Base-by-base conservation (phyloP, 306 rosid genomes). In the Luffa aegyptiaca region DNA sequence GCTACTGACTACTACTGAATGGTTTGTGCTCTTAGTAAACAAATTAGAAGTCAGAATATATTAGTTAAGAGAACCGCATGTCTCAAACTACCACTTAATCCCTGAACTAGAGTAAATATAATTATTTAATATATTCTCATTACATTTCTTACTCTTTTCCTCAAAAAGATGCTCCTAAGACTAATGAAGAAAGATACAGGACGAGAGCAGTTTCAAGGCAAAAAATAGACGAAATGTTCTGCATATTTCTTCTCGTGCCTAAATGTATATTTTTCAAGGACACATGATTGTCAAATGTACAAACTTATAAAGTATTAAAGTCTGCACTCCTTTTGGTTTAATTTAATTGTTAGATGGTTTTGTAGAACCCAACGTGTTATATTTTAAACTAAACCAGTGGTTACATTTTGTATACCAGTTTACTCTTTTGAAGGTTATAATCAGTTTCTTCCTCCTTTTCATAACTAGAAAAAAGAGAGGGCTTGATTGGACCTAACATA, bases 1-100 rank as follows among this genome's bases (percentile, higher is more conserved):
- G 81, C 96, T 95, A 85, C 87, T 95, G 75, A 95, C 99, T 70
- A 95, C 99, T 83, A 77, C 94, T 10, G 98, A 95, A 87, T 93
- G 94, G 98, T 95, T 91, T 76, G 80, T 49, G 45, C 37, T 81
- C 66, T 75, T 68, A 64, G 65, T 62, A 56, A 62, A 66, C 63
- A 53, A 71, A 36, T 77, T 66, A 75, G 36, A 57, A 55, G 64
- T 10, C 61, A 73, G 64, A 12, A 51, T 75, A 41, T 26, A 72
- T 72, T 46, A 46, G 59, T 72, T 21, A 71, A 26, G 42, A 48
- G 21, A 44, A 1, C 16, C 5, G 33, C 48, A 41, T 18, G 75
- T 68, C 12, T 18, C 51, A 68, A n/a, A 41, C 51, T 39, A 8
- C 48, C 72, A 37, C 2, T 16, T 5, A 37, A 17, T 17, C 17